Base-by-base conservation (phyloP, 169 alveolate species). In the Plasmodium vivax region DNA sequence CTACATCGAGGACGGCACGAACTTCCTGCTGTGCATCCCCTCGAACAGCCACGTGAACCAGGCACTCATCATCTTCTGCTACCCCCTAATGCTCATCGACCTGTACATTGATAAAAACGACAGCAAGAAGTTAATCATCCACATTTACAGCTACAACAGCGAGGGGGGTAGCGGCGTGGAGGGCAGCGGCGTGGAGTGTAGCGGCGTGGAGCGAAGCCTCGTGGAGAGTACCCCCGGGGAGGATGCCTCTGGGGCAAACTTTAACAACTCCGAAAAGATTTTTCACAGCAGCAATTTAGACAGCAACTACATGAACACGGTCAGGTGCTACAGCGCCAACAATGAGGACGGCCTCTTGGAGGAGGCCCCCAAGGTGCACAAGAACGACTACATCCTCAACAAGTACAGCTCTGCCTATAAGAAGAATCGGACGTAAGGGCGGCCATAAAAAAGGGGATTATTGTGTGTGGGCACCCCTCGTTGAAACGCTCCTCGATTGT, bases 81-180 rank as follows among this genome's bases (percentile, higher is more conserved):
- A 91, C 62, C 95, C 95, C 3, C 71, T 91, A 16, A 91, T 91
- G 95, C 45, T 91, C 3, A 91, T 82, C 36, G 95, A 91, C 81
- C 38, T 91, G 16, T 91, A 73, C 68, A 91, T 91, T 32, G 95
- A 91, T 74, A 91, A 91, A 62, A 80, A 91, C 74, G 95, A 91
- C 56, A 91, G 81, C 54, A 91, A 91, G 14, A 91, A 91, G 32
- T 81, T 91, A 7, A 75, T 91, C 62, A 47, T 81, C 6, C 92
- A 91, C 51, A 72, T 82, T 12, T 91, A 91, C 43, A 81, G 95
- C 10, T 91, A 91, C 56, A 82, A 81, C 75, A 91, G 81, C 19
- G 95, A 81, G 56, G 95, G 81, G 14, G 71, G 30, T 36, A 91
- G 71, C 75, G 16, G 32, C n/a, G 34, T 38, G 36, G 80, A 56